A percentile compares a stretch with the other conserved stretches of the same genome.
Evolutionary conservation across 2,329 filamentous ascomycete genomes (phyloP).

Genomic region (Monilinia fructicola): DNA sequence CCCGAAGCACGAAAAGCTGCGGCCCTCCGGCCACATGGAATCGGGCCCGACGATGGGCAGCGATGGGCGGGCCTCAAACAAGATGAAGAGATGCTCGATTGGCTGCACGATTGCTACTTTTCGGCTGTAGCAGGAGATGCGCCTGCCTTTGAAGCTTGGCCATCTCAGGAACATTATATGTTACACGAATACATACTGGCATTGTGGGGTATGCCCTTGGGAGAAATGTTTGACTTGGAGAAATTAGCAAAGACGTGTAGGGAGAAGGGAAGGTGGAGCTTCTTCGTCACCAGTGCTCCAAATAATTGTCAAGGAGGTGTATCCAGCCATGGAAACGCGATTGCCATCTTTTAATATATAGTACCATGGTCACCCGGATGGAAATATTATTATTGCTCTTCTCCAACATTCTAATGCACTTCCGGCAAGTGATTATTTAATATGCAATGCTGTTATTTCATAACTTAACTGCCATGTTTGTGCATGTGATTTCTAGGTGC

Average conservation of each 20-base stretch:
- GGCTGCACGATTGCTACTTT: constrained; percentile 46
- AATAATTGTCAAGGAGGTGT: constrained; percentile 50
- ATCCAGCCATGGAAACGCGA: constrained; percentile 50
- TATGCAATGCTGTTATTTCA: too few relatives aligned
- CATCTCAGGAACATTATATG: constrained; percentile 34
- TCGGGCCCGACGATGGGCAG: constrained; percentile 42
- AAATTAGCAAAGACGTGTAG: constrained; percentile 37
- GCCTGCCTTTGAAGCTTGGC: constrained; percentile 45
- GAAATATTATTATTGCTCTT: too few relatives aligned
- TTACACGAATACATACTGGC: constrained; percentile 40
- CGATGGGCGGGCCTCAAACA: constrained; percentile 50
- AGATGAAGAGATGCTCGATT: constrained; percentile 47
- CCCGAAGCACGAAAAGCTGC: constrained; percentile 44
- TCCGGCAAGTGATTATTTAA: too few relatives aligned
- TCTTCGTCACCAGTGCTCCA: constrained; percentile 40
- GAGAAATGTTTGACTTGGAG: constrained; percentile 41
- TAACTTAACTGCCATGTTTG: too few relatives aligned
- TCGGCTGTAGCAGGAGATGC: constrained; percentile 48
- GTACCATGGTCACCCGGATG: not conserved
- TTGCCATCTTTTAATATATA: constrained; percentile 44
- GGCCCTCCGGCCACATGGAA: constrained; percentile 41
- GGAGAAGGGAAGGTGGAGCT: constrained; percentile 39
- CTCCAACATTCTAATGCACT: too few relatives aligned
- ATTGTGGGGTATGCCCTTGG: constrained; percentile 41
- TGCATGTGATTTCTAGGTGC: too few relatives aligned